These are phyloP conservation scores for Fusarium sp. DNA, from an alignment of 2,329 filamentous ascomycete species.

Conservation along the genomic window DNA sequence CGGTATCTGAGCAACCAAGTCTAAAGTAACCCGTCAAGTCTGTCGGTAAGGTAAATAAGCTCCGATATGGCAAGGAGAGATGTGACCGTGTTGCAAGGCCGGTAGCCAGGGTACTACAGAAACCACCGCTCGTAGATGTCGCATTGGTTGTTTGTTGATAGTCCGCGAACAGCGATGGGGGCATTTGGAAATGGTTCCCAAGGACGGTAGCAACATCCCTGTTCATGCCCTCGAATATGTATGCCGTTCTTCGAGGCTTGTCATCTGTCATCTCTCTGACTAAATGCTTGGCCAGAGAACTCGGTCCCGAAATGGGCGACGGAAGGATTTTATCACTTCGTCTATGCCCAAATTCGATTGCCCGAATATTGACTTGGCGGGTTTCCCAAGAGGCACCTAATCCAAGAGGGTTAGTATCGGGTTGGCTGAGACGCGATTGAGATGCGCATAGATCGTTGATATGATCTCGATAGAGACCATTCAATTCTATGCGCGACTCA, in stretches of 20 bases:
- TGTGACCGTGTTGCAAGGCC: background rate
- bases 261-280: background rate
- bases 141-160: background rate
- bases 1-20: background rate
- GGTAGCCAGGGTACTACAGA: background rate
- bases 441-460: background rate
- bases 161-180: background rate
- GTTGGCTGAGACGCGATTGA: background rate
- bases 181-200: conserved; percentile 1
- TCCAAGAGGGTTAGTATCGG: too few species aligned
- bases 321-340: too few species aligned
- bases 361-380: background rate
- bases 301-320: background rate
- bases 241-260: background rate
- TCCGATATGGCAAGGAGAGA: background rate
- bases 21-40: background rate
- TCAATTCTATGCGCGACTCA: too few species aligned
- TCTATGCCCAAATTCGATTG: background rate
- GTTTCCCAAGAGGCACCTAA: conserved; percentile 6
- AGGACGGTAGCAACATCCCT: conserved; percentile 8
- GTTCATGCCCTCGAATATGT: conserved; percentile 14
- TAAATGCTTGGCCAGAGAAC: background rate
- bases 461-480: background rate
- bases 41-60: background rate
- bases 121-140: background rate